Percentiles rank a stretch among this genome's conserved stretches.
These are phyloP conservation scores for Dendrobium officinale DNA, from an alignment of 106 monocot species.

Conservation along the genomic window DNA sequence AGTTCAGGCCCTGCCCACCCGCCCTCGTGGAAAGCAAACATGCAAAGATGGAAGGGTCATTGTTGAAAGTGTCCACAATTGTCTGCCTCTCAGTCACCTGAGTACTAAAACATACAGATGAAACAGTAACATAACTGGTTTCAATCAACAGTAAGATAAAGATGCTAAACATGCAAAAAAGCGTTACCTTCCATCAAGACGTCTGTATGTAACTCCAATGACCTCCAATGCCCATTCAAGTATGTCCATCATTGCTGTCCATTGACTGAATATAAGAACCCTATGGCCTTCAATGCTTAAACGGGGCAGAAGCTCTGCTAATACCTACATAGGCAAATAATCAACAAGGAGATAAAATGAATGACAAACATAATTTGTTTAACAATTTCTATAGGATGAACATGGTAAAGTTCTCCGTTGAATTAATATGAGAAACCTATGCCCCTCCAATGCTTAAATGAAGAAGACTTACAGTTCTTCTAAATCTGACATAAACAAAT, in stretches of 20 bases:
- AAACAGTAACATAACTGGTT: neutral
- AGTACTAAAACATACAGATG: conserved; percentile 46
- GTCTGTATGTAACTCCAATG: conserved; percentile 77
- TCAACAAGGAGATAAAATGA: neutral
- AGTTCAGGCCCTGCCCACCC: conserved; percentile 94
- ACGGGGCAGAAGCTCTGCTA: conserved; percentile 67
- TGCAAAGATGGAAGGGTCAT: conserved; percentile 80
- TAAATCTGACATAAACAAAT: conserved; percentile 52
- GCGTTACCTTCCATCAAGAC: conserved; percentile 83
- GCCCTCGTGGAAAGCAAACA: conserved; percentile 96
- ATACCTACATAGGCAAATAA: conserved; percentile 48
- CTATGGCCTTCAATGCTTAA: conserved; percentile 59
- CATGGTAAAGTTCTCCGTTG: neutral
- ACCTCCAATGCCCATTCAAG: conserved; percentile 93
- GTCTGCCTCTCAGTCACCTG: conserved; percentile 81
- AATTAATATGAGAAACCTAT: neutral
- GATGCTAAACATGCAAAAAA: neutral
- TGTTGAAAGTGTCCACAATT: conserved; percentile 95
- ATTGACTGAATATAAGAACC: conserved; percentile 97
- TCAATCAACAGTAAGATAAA: conserved; percentile 1
- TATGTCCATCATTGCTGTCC: conserved; percentile 98
- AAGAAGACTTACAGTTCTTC: conserved; percentile 49
- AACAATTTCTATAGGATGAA: neutral
- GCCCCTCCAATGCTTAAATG: conserved; percentile 21
- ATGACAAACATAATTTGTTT: neutral